Evolutionary conservation across 192 early-diverging fungal genomes (phyloP).

Genomic region (Coemansia sp.): DNA sequence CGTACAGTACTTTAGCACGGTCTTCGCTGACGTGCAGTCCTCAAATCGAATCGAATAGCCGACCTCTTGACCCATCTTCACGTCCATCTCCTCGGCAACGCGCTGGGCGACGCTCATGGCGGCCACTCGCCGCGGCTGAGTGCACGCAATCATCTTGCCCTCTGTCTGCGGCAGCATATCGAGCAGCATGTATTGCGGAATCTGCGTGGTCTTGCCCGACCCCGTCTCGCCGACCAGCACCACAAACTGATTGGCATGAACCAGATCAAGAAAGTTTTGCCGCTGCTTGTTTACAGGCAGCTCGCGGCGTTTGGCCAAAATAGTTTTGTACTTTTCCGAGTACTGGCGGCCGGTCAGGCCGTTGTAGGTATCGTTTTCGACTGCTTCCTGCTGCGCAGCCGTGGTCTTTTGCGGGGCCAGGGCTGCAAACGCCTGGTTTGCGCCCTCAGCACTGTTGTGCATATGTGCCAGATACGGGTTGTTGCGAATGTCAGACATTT

Average conservation of each 20-base stretch:
- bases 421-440: conserved; percentile 30
- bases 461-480: conserved; percentile 52
- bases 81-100: conserved; percentile 96
- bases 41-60: conserved; percentile 99
- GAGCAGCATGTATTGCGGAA: conserved; percentile 91
- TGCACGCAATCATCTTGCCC: conserved; percentile 93
- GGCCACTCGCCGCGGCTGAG: conserved; percentile 97
- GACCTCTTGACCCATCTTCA: conserved; percentile 88
- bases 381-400: conserved; percentile 71
- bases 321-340: conserved; percentile 78
- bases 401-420: conserved; percentile 54
- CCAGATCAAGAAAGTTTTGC: conserved; percentile 81
- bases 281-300: conserved; percentile 96
- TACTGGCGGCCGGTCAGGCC: conserved; percentile 77
- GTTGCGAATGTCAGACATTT: conserved; percentile 35
- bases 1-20: conserved; percentile 94
- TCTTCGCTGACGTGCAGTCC: conserved; percentile 80
- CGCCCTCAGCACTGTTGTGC: conserved; percentile 15
- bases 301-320: conserved; percentile 77
- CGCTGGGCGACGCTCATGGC: conserved; percentile 99
- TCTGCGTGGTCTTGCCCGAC: conserved; percentile 98
- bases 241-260: conserved; percentile 91
- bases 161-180: conserved; percentile 88
- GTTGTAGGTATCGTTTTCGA: conserved; percentile 71
- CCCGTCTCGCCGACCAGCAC: conserved; percentile 97